Percentiles rank a stretch among this genome's conserved stretches.
phyloP scores from a whole-genome alignment of 2,329 filamentous ascomycete genomes.

The Aspergillus costaricaensis region DNA sequence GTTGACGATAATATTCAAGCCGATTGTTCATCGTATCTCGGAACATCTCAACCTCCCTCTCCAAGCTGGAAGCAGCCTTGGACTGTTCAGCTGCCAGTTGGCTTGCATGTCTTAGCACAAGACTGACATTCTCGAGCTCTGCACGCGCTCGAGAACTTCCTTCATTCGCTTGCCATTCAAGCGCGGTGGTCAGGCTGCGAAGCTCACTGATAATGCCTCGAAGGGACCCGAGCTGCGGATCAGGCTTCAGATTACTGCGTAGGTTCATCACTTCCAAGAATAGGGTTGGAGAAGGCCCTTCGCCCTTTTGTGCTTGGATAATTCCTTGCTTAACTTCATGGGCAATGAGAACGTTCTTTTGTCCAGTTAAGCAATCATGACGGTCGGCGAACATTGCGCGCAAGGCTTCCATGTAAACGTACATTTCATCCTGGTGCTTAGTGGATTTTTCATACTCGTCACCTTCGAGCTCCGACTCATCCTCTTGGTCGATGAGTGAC shows the following conservation, averaged over 20 bases:
- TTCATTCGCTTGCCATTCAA: constrained; percentile 60
- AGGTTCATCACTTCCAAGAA: constrained; percentile 52
- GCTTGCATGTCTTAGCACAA: constrained; percentile 63
- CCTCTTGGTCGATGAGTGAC: constrained; percentile 81
- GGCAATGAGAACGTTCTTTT: constrained; percentile 71
- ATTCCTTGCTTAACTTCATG: constrained; percentile 69
- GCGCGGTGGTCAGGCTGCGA: constrained; percentile 61
- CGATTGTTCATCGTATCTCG: constrained; percentile 79
- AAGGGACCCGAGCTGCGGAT: constrained; percentile 62
- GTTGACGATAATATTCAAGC: constrained; percentile 84
- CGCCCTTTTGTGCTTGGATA: constrained; percentile 60
- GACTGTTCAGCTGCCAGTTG: constrained; percentile 54
- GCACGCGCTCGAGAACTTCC: constrained; percentile 58
- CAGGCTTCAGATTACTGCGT: constrained; percentile 48
- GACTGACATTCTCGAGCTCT: constrained; percentile 67
- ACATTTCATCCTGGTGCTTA: constrained; percentile 82
- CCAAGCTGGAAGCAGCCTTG: constrained; percentile 53
- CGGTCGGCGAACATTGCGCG: constrained; percentile 77
- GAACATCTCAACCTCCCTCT: constrained; percentile 73
- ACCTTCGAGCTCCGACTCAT: constrained; percentile 72
- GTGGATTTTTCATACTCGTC: constrained; percentile 89
- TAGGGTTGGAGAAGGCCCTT: constrained; percentile 72
- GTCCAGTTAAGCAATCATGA: constrained; percentile 72
- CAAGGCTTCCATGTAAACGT: constrained; percentile 79
- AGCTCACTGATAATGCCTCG: constrained; percentile 70